Evolutionary conservation across 768 basidiomycete genomes (phyloP).

Genomic region (Russula sp.): DNA sequence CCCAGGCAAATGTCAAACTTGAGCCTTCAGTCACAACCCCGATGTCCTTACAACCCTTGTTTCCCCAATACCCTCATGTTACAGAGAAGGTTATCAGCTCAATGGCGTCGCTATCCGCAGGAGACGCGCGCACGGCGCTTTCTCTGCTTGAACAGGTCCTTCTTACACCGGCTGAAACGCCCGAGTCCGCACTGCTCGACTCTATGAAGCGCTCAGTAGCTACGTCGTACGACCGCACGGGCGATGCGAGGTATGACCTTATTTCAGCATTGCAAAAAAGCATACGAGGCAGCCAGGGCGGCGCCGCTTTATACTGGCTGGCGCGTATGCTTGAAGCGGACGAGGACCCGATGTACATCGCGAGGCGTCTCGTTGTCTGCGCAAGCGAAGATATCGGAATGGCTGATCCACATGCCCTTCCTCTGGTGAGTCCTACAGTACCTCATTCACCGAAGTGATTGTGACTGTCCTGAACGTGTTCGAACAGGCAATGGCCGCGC

Average conservation of each 20-base stretch:
- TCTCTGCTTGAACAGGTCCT: slow-evolving; percentile 75
- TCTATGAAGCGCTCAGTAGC: slow-evolving; percentile 61
- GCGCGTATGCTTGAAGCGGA: slow-evolving; percentile 78
- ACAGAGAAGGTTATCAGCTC: slow-evolving; percentile 47
- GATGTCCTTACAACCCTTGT: slow-evolving; percentile 6
- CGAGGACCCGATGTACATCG: slow-evolving; percentile 79
- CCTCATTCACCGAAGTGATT: background rate
- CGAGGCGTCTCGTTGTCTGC: slow-evolving; percentile 70
- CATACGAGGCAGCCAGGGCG: slow-evolving; percentile 70
- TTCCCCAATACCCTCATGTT: slow-evolving; percentile 41
- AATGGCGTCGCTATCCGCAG: slow-evolving; percentile 54
- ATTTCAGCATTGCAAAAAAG: slow-evolving; percentile 84
- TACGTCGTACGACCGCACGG: slow-evolving; percentile 69
- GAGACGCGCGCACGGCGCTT: slow-evolving; percentile 78
- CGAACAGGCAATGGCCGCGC: slow-evolving; percentile 55
- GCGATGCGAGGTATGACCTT: slow-evolving; percentile 77
- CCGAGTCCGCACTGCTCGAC: slow-evolving; percentile 52
- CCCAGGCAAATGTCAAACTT: slow-evolving; percentile 25
- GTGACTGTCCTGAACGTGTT: slow-evolving; percentile 8
- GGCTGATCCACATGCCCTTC: slow-evolving; percentile 71
- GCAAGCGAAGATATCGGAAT: slow-evolving; percentile 86
- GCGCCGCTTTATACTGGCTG: slow-evolving; percentile 85
- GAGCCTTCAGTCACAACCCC: background rate
- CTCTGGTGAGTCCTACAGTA: slow-evolving; percentile 49
- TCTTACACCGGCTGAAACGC: slow-evolving; percentile 40